Conservation (phyloP, 225 moss, liverwort and hornwort species). For the Thuidium tamariscinum region DNA sequence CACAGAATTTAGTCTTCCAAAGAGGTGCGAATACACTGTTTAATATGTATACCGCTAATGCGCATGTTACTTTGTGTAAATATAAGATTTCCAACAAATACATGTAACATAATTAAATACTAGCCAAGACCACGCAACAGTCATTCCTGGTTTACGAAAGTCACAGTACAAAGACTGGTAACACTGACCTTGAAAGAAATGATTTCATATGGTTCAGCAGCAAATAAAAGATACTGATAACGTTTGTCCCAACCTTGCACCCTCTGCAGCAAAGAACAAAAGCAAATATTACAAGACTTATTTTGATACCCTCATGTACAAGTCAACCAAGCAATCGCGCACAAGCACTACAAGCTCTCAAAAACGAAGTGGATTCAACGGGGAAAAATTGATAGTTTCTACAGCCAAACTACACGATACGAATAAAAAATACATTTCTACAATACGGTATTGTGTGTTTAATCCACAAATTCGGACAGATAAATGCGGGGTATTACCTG, state of each 20-base stretch:
- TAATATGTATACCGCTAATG: background rate
- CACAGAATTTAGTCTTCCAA: background rate
- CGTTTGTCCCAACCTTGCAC: constrained; percentile 99
- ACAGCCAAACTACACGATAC: background rate
- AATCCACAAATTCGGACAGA: background rate
- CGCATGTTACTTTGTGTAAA: background rate
- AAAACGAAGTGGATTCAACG: background rate
- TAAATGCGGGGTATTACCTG: constrained; percentile 30
- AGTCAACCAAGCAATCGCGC: background rate
- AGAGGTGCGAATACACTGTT: background rate
- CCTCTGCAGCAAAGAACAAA: constrained; percentile 40
- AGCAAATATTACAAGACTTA: background rate
- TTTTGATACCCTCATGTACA: background rate
- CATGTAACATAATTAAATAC: background rate
- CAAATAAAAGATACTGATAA: constrained; percentile 91
- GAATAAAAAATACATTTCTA: background rate
- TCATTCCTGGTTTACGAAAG: background rate
- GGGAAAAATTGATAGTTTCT: background rate
- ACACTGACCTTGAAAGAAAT: constrained; percentile 82
- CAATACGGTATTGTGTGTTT: no score
- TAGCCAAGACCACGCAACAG: background rate
- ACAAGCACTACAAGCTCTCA: background rate
- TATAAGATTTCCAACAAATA: background rate
- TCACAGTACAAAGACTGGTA: background rate
- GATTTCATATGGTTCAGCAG: constrained; percentile 93